phyloP scores from a whole-genome alignment of 192 early-diverging fungal species.

The Coemansia sp. region DNA sequence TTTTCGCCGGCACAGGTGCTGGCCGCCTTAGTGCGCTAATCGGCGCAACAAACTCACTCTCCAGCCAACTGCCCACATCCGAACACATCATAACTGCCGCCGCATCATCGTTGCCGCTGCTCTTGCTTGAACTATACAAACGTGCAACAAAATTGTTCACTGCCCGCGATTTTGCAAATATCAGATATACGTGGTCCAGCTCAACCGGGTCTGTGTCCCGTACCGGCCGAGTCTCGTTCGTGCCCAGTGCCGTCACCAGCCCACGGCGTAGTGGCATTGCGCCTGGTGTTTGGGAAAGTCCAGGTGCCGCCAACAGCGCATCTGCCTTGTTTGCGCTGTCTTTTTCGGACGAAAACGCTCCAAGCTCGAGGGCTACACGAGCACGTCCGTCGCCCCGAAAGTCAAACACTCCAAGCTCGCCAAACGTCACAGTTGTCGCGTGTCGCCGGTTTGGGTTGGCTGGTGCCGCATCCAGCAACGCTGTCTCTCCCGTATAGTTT shows the following conservation, averaged over 20 bases:
- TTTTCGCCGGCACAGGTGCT: constrained; percentile 1
- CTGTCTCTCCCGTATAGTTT: constrained; percentile 48
- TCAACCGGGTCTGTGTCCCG: constrained; percentile 29
- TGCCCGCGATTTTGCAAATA: constrained; percentile 37
- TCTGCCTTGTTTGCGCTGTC: constrained; percentile 14
- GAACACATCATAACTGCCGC: constrained; percentile 23
- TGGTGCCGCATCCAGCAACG: constrained; percentile 43
- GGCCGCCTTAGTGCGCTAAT: constrained; percentile 24
- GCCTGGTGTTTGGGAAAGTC: background rate
- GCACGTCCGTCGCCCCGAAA: constrained; percentile 46
- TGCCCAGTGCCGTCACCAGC: constrained; percentile 7
- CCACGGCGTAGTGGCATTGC: background rate
- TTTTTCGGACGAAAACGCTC: constrained; percentile 46
- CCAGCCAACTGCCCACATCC: constrained; percentile 40
- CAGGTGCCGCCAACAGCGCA: background rate
- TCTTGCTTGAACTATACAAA: constrained; percentile 12
- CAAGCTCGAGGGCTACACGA: constrained; percentile 38
- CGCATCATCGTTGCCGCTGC: constrained; percentile 11
- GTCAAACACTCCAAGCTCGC: constrained; percentile 47
- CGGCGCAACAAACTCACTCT: constrained; percentile 44
- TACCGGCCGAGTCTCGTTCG: constrained; percentile 19
- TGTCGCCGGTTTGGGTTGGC: constrained; percentile 23
- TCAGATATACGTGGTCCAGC: constrained; percentile 48
- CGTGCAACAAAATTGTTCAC: constrained; percentile 51
- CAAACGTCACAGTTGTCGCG: constrained; percentile 41